Conservation (phyloP, 768 basidiomycete genomes). For the Panaeolus papilionaceus region DNA sequence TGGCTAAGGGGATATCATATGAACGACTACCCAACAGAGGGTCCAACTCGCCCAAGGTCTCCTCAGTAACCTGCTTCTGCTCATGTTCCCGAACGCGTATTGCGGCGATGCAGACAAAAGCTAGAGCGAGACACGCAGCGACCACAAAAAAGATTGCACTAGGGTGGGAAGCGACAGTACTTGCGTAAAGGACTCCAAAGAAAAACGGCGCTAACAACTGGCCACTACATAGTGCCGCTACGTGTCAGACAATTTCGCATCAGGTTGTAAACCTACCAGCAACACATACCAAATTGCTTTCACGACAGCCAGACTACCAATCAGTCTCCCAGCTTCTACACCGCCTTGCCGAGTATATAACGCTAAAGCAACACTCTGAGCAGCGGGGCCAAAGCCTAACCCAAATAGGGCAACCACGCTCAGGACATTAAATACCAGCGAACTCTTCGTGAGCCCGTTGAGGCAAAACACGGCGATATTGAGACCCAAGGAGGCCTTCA, state of each 20-base stretch:
- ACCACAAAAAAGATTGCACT: conserved; percentile 68
- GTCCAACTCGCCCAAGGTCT: no score
- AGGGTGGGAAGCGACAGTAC: conserved; percentile 76
- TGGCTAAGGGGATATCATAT: no score
- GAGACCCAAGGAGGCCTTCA: conserved; percentile 63
- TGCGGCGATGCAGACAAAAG: not conserved
- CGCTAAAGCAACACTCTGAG: conserved; percentile 75
- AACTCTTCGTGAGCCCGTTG: conserved; percentile 53
- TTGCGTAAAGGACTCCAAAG: conserved; percentile 74
- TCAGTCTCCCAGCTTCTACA: conserved; percentile 73
- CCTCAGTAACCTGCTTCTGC: no score
- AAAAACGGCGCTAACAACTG: conserved; percentile 75
- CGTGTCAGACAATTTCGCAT: no score
- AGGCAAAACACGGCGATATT: conserved; percentile 57
- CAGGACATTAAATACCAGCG: conserved; percentile 56
- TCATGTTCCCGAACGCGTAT: no score
- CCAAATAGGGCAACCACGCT: conserved; percentile 62
- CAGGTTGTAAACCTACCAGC: not conserved
- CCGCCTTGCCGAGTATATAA: conserved; percentile 60
- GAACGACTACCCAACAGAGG: no score
- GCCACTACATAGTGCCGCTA: conserved; percentile 42
- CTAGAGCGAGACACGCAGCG: not conserved
- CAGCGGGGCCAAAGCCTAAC: conserved; percentile 66
- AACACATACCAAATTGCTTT: conserved; percentile 61
- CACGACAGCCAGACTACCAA: conserved; percentile 80